A percentile compares a stretch with the other conserved stretches of the same genome.
These are phyloP conservation scores for Perilla frutescens DNA, from an alignment of 257 asterid species.

Conservation along the genomic window DNA sequence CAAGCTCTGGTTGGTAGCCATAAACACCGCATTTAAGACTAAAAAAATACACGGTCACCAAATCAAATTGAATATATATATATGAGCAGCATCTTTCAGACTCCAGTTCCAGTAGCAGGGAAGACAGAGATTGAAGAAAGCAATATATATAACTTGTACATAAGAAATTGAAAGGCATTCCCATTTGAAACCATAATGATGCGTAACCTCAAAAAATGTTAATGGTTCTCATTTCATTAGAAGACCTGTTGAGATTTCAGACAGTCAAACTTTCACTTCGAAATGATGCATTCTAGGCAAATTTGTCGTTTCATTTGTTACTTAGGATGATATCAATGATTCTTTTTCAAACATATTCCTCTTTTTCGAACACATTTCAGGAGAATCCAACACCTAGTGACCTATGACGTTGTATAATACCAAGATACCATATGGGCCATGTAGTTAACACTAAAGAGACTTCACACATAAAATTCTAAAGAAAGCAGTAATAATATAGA, in stretches of 20 bases:
- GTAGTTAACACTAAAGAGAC: too few relatives aligned
- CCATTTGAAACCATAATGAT: not conserved
- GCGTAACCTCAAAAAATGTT: not conserved
- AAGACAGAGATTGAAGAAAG: not conserved
- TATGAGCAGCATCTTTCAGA: not conserved
- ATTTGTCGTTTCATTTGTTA: slow-evolving; percentile 8
- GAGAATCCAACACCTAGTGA: not conserved
- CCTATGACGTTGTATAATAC: not conserved
- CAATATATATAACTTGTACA: slow-evolving; percentile 1
- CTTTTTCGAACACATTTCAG: not conserved
- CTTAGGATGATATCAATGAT: not conserved
- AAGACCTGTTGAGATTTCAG: not conserved
- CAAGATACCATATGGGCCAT: slow-evolving; percentile 7
- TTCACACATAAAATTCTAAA: not conserved
- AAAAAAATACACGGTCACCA: slow-evolving; percentile 6
- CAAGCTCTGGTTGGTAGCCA: not conserved
- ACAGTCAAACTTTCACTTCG: slow-evolving; percentile 1
- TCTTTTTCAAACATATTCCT: not conserved
- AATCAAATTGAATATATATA: not conserved
- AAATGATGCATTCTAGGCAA: slow-evolving; percentile 9
- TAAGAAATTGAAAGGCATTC: not conserved
- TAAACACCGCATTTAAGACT: not conserved
- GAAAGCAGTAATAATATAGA: not conserved
- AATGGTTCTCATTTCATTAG: not conserved
- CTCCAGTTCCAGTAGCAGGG: not conserved